These are phyloP conservation scores for Leccinum fallax DNA, from an alignment of 1,284 basidiomycete genomes.

Conservation along the genomic window DNA sequence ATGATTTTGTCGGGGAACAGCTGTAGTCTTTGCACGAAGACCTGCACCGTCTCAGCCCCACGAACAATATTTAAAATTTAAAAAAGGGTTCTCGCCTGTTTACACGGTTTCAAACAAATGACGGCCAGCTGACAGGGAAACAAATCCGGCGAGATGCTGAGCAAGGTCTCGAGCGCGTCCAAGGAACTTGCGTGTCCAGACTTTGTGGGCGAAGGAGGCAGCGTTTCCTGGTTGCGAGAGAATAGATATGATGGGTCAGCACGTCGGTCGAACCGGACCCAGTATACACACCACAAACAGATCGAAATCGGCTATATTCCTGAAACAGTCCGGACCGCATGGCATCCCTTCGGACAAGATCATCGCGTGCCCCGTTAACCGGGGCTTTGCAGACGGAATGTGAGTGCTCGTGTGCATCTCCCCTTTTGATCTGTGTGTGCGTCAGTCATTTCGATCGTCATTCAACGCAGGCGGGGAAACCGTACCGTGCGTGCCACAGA, in stretches of 20 bases:
- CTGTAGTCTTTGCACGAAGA: constrained; percentile 25
- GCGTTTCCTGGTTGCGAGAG: constrained; percentile 21
- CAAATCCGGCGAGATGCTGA: constrained; percentile 41
- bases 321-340: constrained; percentile 46
- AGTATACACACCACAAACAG: constrained; percentile 19
- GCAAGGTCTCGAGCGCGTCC: constrained; percentile 32
- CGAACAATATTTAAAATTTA: not conserved
- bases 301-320: constrained; percentile 31
- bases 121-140: constrained; percentile 41
- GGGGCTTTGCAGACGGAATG: constrained; percentile 36
- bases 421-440: constrained; percentile 5
- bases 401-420: constrained; percentile 8
- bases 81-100: constrained; percentile 33
- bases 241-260: too few species aligned
- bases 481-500: constrained; percentile 53
- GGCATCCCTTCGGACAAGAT: constrained; percentile 31
- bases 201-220: constrained; percentile 26
- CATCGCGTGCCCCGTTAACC: constrained; percentile 34
- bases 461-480: not conserved
- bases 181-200: constrained; percentile 13
- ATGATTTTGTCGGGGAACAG: constrained; percentile 32
- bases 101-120: constrained; percentile 41
- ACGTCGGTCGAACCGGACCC: not conserved
- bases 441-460: not conserved
- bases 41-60: not conserved